Base-by-base conservation (phyloP, 805 yeast species). In the Groenewaldozyma salmanticensis region DNA sequence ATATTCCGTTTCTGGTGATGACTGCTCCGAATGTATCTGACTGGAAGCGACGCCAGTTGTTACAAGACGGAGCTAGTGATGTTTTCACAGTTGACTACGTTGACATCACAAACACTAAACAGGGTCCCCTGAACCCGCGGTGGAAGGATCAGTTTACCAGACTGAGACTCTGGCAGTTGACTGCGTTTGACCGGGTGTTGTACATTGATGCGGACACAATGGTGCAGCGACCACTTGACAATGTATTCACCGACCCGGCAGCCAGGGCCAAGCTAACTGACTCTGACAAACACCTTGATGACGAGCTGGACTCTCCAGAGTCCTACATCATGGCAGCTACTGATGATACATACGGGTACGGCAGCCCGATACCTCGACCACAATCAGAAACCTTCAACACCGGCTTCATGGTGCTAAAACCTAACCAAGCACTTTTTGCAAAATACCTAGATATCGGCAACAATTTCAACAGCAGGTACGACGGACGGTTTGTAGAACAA, bases 141-240 rank as follows among this genome's bases (percentile, higher is more conserved):
- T 43, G 47, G 47, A 18, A 15, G 16, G 47, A 38, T 21, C 43
- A 37, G 21, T 32, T 24, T 20, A 43, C 47, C 27, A 42, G 43
- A 27, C 27, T 43, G 24, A 27, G 47, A 6, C 39, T 43, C 7
- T 43, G 34, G 32, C 22, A 43, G 19, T 19, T 43, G 5, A 37
- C 43, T n/a, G 33, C 27, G 11, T 43, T 17, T 20, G 47, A 43
- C 20, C 37, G 42, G 7, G 42, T 43, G 17, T 42, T 43, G 39
- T 43, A 42, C 29, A 37, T 43, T 5, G 47, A 43, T 29, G 21
- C 38, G 6, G 47, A 43, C 34, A 42, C 40, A 41, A n/a, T 43
- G 6, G 20, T 43, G 11, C 13, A 16, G 6, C 37, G 27, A 34
- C 19, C 35, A 15, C 29, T 43, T 7, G 47, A 43, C 22, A 38